Evolutionary conservation across 768 basidiomycete species (phyloP).

Genomic region (Myochromella boudieri): DNA sequence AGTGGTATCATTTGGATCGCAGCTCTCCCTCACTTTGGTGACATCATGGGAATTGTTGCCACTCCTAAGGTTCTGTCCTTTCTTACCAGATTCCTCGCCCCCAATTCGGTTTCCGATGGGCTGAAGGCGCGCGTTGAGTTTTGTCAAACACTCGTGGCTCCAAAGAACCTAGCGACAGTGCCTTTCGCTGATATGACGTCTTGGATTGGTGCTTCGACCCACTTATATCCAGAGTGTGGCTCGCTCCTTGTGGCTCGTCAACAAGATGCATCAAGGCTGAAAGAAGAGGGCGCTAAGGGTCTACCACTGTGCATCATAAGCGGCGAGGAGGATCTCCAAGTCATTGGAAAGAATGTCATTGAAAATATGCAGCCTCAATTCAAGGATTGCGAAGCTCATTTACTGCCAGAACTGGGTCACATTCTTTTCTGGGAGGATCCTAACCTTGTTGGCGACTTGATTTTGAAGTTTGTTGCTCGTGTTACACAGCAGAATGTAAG

Average conservation of each 20-base stretch:
- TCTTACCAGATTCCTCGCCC: constrained; percentile 7
- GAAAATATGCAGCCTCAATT: constrained; percentile 10
- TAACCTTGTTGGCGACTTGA: constrained; percentile 3
- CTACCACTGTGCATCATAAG: constrained; percentile 16
- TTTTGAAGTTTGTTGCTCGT: constrained; percentile 9
- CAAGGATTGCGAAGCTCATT: constrained; percentile 9
- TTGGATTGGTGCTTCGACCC: constrained; percentile 8
- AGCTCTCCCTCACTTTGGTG: constrained; percentile 15
- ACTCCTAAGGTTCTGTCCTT: constrained; percentile 12
- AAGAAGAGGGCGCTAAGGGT: constrained; percentile 11
- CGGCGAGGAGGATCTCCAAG: constrained; percentile 6
- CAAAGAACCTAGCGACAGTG: constrained; percentile 1
- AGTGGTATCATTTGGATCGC: constrained; percentile 14
- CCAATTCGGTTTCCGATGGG: constrained; percentile 2
- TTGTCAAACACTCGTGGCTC: constrained; percentile 5
- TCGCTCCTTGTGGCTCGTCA: constrained; percentile 5
- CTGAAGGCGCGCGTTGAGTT: constrained; percentile 10
- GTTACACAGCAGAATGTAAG: constrained; percentile 2
- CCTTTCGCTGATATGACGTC: constrained; percentile 8
- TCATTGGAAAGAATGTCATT: constrained; percentile 5
- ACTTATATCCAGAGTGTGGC: constrained; percentile 8
- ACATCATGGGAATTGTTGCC: constrained; percentile 11
- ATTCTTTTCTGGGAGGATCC: constrained; percentile 16
- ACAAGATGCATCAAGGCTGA: constrained; percentile 9
- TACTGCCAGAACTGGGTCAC: constrained; percentile 7